Evolutionary conservation across 2,329 filamentous ascomycete genomes (phyloP).

Genomic region (Taxawa tesnikishii): DNA sequence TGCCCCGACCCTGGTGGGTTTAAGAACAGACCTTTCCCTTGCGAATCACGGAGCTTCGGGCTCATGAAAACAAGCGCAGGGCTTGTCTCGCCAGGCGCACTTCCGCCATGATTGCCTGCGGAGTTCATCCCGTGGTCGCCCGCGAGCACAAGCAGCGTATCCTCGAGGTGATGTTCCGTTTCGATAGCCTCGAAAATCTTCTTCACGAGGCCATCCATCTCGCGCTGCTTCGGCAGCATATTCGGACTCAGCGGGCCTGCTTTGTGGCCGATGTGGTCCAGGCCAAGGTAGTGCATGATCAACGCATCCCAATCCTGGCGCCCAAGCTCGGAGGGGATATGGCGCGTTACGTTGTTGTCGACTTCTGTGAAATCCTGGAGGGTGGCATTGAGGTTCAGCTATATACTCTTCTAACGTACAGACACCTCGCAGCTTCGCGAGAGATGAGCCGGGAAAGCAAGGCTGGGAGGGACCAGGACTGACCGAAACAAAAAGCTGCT

Average conservation of each 20-base stretch:
- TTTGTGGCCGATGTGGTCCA: constrained; percentile 97
- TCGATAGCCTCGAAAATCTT: constrained; percentile 67
- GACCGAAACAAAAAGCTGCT: constrained; percentile 97
- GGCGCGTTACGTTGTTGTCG: constrained; percentile 90
- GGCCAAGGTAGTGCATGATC: constrained; percentile 87
- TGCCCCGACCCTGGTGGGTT: too few species aligned
- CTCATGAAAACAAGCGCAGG: constrained; percentile 85
- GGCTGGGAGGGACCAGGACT: constrained; percentile 26
- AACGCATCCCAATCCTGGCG: constrained; percentile 81
- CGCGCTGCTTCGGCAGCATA: constrained; percentile 84
- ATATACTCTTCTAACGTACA: constrained; percentile 21
- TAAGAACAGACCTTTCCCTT: too few species aligned
- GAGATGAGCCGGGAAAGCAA: too few species aligned
- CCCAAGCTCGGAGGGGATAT: constrained; percentile 64
- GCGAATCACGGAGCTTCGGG: constrained; percentile 58
- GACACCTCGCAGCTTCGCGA: too few species aligned
- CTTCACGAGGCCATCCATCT: constrained; percentile 80
- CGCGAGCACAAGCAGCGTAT: constrained; percentile 72
- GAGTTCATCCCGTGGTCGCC: constrained; percentile 99
- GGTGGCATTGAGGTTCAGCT: constrained; percentile 21
- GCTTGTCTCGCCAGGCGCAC: constrained; percentile 85
- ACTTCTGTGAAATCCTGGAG: constrained; percentile 98
- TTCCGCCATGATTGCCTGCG: constrained; percentile 91
- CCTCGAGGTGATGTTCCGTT: constrained; percentile 54
- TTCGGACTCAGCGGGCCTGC: constrained; percentile 72